Base-by-base conservation (phyloP, 2,329 filamentous ascomycete species). In the Magnaporthiopsis incrustans region DNA sequence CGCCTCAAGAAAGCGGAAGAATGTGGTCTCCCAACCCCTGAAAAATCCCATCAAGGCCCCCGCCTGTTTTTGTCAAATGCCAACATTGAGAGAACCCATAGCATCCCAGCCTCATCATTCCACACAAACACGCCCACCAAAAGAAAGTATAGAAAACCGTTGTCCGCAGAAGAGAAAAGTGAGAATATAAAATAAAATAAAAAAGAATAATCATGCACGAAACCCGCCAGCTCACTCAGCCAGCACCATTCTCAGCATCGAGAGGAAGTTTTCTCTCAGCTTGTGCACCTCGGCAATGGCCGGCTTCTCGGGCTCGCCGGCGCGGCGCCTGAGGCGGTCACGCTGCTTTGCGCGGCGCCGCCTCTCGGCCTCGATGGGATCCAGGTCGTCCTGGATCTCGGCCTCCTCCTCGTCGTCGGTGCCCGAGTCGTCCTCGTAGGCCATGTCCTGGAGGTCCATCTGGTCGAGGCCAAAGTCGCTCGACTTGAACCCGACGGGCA, bases 381-480 rank as follows among this genome's bases (percentile, higher is more conserved):
- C 93, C 66, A 90, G 76, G 65, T 93, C 88, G 65, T 96, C 91
- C 63, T 91, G 88, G 15, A 83, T 85, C 64, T 89, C 88, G n/a
- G 89, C 82, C 68, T 89, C 85, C 0, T 80, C 85, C 1, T 81
- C 85, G 44, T 81, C 85, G 44, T 88, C 87, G 1, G 83, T 85
- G 1, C 77, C 81, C 10, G 79, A 80, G 11, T 86, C 85, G 64
- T 93, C 90, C 3, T 90, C 90, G 69, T 95, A 91, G 59, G 86
- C 86, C 75, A 97, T 87, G 67, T 97, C 93, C 73, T 94, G 86
- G 18, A 98, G 79, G 73, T 98, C 95, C 72, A 90, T 88, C 71
- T 90, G 85, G 72, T 97, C 87, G 26, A 99, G 79, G 0, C 95
- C 95, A 77, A 99, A 99, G 77, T 99, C 95, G 61, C 85, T 86